Conservation (phyloP, 768 basidiomycete species). For the Boletus speciosus region DNA sequence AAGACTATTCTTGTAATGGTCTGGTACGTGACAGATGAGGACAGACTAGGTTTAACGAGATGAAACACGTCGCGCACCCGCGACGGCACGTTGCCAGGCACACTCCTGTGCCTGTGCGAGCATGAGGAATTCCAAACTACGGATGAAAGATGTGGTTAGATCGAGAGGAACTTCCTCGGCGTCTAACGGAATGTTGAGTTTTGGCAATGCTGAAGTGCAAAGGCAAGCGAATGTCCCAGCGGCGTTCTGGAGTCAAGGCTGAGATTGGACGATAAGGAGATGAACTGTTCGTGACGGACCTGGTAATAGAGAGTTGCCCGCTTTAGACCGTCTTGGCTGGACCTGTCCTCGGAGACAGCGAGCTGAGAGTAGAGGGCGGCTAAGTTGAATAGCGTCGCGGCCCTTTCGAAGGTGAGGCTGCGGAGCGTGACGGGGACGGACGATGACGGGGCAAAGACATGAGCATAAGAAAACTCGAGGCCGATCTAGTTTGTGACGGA, state of each 20-base stretch:
- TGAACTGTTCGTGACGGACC: slow-evolving; percentile 35
- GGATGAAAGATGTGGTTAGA: slow-evolving; percentile 58
- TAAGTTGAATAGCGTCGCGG: slow-evolving; percentile 78
- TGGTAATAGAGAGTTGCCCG: slow-evolving; percentile 69
- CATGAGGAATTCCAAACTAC: slow-evolving; percentile 70
- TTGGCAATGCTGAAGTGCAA: slow-evolving; percentile 48
- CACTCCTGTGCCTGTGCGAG: slow-evolving; percentile 96
- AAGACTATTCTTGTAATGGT: slow-evolving; percentile 74
- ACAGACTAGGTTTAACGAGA: not conserved
- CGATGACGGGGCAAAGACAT: slow-evolving; percentile 55
- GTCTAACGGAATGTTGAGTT: slow-evolving; percentile 44
- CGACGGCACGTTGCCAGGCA: slow-evolving; percentile 88
- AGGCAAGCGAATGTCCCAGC: slow-evolving; percentile 73
- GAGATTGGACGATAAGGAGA: slow-evolving; percentile 13
- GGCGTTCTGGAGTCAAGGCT: slow-evolving; percentile 46
- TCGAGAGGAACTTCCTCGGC: slow-evolving; percentile 62
- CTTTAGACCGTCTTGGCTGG: slow-evolving; percentile 76
- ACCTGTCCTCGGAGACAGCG: slow-evolving; percentile 67
- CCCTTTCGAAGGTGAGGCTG: slow-evolving; percentile 81
- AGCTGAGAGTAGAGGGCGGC: slow-evolving; percentile 83
- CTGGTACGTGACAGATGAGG: slow-evolving; percentile 27
- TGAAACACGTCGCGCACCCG: slow-evolving; percentile 46
- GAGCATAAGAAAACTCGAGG: slow-evolving; percentile 69
- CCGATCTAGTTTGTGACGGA: slow-evolving; percentile 47
- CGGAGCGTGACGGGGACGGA: slow-evolving; percentile 58